These are phyloP conservation scores for Vitis hybrid DNA, from an alignment of 177 flowering plant genomes.

Conservation along the genomic window DNA sequence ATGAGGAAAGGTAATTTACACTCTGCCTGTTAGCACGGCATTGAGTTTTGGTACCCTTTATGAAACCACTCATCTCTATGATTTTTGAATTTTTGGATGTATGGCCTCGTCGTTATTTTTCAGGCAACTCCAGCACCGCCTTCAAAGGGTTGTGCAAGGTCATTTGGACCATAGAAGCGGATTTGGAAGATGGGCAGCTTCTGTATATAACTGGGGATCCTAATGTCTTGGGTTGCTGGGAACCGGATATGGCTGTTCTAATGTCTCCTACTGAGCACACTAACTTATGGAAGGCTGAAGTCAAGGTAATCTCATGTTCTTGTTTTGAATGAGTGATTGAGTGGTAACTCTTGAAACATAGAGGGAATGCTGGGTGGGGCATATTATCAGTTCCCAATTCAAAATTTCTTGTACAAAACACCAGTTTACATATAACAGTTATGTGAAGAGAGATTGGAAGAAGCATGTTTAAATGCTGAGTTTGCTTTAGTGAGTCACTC, in stretches of 20 bases:
- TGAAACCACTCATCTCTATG: too few species aligned
- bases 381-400: too few species aligned
- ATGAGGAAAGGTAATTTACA: constrained; percentile 33
- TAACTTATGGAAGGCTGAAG: constrained; percentile 62
- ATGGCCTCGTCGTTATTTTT: constrained; percentile 15
- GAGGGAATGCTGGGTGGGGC: neutral
- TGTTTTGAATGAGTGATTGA: too few species aligned
- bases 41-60: too few species aligned
- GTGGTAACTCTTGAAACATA: too few species aligned
- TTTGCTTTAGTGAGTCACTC: too few species aligned
- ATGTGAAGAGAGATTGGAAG: too few species aligned
- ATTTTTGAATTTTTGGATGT: constrained; percentile 12
- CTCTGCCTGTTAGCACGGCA: neutral
- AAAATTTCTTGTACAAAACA: too few species aligned
- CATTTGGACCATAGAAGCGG: constrained; percentile 65
- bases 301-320: constrained; percentile 37
- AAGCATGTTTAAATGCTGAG: too few species aligned
- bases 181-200: constrained; percentile 53
- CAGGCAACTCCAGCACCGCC: constrained; percentile 27
- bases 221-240: constrained; percentile 55
- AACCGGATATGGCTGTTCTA: constrained; percentile 59
- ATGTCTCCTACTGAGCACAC: constrained; percentile 53
- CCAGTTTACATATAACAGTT: too few species aligned
- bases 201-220: constrained; percentile 65
- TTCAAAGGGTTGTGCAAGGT: constrained; percentile 39